These are phyloP conservation scores for Agapanthus africanus DNA, from an alignment of 106 monocot genomes.

Conservation along the genomic window DNA sequence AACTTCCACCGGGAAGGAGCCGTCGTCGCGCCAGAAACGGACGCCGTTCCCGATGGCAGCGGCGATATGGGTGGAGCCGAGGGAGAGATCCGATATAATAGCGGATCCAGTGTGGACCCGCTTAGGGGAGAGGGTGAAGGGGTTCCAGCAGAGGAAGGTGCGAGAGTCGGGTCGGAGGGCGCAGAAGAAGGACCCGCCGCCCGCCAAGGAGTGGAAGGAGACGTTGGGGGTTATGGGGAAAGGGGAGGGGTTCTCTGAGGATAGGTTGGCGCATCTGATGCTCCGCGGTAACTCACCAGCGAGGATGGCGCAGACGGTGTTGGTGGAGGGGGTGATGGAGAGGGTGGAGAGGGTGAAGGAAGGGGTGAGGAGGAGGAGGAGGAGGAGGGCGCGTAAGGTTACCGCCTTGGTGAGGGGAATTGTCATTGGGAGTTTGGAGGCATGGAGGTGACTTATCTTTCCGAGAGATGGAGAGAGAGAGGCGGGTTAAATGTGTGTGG, in stretches of 20 bases:
- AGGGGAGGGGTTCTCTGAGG: not conserved
- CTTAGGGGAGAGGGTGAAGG: conserved; percentile 16
- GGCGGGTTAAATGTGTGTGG: too few relatives aligned
- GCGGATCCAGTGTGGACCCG: conserved; percentile 54
- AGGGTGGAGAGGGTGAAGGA: too few relatives aligned
- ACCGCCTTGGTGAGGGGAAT: conserved; percentile 11
- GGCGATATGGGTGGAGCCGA: conserved; percentile 60
- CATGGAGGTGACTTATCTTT: too few relatives aligned
- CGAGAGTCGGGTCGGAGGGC: conserved; percentile 19
- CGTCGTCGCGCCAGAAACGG: conserved; percentile 44
- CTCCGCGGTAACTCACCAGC: conserved; percentile 1
- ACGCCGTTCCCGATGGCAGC: conserved; percentile 30
- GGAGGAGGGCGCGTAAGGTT: conserved; percentile 12
- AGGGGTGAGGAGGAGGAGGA: conserved; percentile 15
- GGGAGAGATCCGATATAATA: conserved; percentile 28
- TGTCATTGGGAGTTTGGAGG: too few relatives aligned
- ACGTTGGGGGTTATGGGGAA: conserved; percentile 19
- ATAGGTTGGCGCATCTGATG: conserved; percentile 24
- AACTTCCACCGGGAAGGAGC: conserved; percentile 18
- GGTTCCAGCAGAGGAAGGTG: conserved; percentile 63
- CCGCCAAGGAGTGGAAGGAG: conserved; percentile 39
- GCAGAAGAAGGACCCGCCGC: conserved; percentile 37
- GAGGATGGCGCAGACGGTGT: conserved; percentile 42
- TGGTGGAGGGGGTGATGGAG: conserved; percentile 23
- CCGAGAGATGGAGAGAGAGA: too few relatives aligned